Evolutionary conservation across 2,329 filamentous ascomycete species (phyloP), one percentile per base, ranked within the genome.

Genomic region (Calonectria hawksworthii): DNA sequence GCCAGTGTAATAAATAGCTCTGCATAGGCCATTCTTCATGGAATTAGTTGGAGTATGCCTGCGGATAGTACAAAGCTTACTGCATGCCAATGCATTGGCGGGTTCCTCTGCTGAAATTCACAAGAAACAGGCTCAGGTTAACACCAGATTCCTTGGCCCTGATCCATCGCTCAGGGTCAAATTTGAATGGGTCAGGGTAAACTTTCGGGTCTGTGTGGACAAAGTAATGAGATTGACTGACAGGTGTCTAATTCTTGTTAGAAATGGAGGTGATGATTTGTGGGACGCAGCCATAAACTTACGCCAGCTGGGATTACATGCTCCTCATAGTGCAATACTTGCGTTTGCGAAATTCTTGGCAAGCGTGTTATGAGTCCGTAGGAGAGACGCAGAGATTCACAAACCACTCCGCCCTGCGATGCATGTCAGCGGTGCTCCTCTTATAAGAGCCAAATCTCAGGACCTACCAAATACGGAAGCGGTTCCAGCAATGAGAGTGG

Each of bases 111-210:
- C 14, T 68, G 23, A 68, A 68, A 8, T 34, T 68, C n/a, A 68
- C 65, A 3, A 68, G 51, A 28, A 54, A 68, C 26, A 44, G 26
- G 21, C 36, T 51, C 16, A 68, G n/a, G 23, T 68, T 68, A 9
- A 41, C 26, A 16, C 65, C 51, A 6, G 32, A 30, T 34, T 68
- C 51, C 10, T 52, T 44, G 2, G 65, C 51, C 28, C 30, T 44
- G 11, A 68, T 68, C 65, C 65, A 68, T 23, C 65, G 65, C 8
- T 68, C 65, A 14, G 65, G 65, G 21, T 68, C 28, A 11, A 68
- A 68, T 13, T 13, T n/a, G 21, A 68, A 68, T 3, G 65, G 65
- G 30, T 68, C 36, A 13, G 65, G 65, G 11, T 30, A 68, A 44
- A 68, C 30, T 2, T 28, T 56, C 11, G 50, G n/a, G 28, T 68